A percentile compares a stretch with the other conserved stretches of the same genome.
phyloP scores from a whole-genome alignment of 2,329 filamentous ascomycete genomes.

The Aspergillus sp. region DNA sequence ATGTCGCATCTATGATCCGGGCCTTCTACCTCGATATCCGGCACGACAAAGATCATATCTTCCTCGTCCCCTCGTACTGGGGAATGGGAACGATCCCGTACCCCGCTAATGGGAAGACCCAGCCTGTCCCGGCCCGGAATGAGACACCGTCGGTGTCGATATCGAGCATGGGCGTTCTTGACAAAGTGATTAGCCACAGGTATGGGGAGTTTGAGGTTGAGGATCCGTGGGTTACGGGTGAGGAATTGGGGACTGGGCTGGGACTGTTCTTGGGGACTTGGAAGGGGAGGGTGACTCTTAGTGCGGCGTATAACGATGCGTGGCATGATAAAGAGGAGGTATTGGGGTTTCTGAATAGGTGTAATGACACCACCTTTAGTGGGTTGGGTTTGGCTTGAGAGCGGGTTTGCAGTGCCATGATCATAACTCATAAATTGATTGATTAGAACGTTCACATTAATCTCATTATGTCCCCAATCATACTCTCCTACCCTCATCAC shows the following conservation, averaged over 20 bases:
- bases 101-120: background rate
- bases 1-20: conserved; percentile 1
- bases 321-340: conserved; percentile 36
- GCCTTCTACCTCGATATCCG: conserved; percentile 20
- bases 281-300: conserved; percentile 35
- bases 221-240: conserved; percentile 48
- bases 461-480: no score
- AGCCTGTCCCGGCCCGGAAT: conserved; percentile 18
- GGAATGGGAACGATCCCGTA: conserved; percentile 18
- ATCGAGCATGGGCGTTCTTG: conserved; percentile 30
- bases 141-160: conserved; percentile 22
- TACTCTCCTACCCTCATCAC: no score
- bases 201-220: conserved; percentile 28
- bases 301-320: conserved; percentile 45
- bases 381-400: background rate
- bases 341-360: conserved; percentile 15
- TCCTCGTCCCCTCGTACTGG: conserved; percentile 20
- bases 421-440: no score
- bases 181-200: conserved; percentile 31
- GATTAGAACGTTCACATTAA: no score
- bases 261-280: conserved; percentile 44
- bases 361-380: conserved; percentile 9
- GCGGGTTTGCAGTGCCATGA: background rate
- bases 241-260: conserved; percentile 42
- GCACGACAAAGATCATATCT: conserved; percentile 20